Conservation (phyloP, 2,329 filamentous ascomycete genomes). For the Claviceps sp. region DNA sequence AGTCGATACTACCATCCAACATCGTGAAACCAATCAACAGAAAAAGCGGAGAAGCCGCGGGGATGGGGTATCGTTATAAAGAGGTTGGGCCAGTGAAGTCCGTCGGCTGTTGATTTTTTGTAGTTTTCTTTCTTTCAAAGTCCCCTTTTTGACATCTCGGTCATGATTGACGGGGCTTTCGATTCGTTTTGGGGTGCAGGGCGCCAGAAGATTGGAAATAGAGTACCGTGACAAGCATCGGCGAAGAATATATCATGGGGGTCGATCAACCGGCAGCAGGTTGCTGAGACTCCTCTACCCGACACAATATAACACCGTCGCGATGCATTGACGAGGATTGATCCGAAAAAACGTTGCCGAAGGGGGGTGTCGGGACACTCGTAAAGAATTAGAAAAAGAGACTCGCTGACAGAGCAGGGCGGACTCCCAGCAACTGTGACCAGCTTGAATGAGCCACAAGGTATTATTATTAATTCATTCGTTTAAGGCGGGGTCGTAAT, state of each 20-base stretch:
- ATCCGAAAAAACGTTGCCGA: background rate
- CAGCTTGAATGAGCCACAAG: background rate
- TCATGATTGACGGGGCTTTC: background rate
- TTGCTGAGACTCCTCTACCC: background rate
- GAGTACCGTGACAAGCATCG: background rate
- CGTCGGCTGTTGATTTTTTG: no score
- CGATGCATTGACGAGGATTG: background rate
- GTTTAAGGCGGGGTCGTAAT: background rate
- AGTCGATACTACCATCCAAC: no score
- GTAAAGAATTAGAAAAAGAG: background rate
- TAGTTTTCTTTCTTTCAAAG: background rate
- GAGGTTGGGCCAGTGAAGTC: background rate
- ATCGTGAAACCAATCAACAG: background rate
- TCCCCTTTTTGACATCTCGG: background rate
- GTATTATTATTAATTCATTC: background rate
- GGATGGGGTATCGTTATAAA: slow-evolving; percentile 3
- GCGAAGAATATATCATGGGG: background rate
- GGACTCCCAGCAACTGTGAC: background rate
- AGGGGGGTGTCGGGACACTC: background rate
- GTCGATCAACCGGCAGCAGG: background rate
- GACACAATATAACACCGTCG: slow-evolving; percentile 6
- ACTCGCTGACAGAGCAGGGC: background rate
- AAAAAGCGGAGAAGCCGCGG: background rate
- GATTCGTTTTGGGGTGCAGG: no score
- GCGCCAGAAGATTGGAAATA: background rate